Evolutionary conservation across 495 filamentous ascomycete species (phyloP).

Genomic region (Neurospora sp.): DNA sequence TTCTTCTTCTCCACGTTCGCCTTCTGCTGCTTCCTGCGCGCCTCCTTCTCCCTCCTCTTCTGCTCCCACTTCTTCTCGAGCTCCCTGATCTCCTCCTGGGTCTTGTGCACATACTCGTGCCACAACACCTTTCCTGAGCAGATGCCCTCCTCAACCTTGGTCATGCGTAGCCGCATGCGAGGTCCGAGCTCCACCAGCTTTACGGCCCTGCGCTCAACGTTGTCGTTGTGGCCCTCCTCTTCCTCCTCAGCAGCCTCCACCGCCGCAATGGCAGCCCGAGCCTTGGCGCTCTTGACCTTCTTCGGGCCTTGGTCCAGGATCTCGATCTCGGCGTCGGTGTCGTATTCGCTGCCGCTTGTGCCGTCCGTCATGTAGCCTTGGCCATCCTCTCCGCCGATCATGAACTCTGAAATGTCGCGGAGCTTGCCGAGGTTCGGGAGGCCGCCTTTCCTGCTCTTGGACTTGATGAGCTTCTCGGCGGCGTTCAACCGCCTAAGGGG

Average conservation of each 20-base stretch:
- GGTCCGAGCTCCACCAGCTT: constrained; percentile 89
- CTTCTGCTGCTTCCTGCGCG: constrained; percentile 66
- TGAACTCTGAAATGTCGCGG: constrained; percentile 90
- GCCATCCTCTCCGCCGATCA: constrained; percentile 69
- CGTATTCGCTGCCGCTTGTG: constrained; percentile 82
- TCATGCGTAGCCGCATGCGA: constrained; percentile 77
- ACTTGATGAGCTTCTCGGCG: constrained; percentile 60
- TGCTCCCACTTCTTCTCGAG: constrained; percentile 74
- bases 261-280: constrained; percentile 32
- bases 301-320: constrained; percentile 64
- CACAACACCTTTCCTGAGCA: constrained; percentile 91
- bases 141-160: constrained; percentile 92
- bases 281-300: constrained; percentile 55
- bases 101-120: constrained; percentile 89
- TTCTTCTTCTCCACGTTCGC: constrained; percentile 84
- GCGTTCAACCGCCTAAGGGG: constrained; percentile 74
- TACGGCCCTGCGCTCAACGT: constrained; percentile 71
- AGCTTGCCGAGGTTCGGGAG: constrained; percentile 85
- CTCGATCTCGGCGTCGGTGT: constrained; percentile 94
- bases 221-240: constrained; percentile 26
- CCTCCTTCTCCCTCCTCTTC: constrained; percentile 69
- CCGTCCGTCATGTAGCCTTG: constrained; percentile 72
- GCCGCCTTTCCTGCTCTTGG: constrained; percentile 53
- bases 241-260: constrained; percentile 17
- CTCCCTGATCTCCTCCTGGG: constrained; percentile 60